Evolutionary conservation across 768 basidiomycete genomes (phyloP), one percentile per base, ranked within the genome.

Genomic region (Leccinum subgranulosum): DNA sequence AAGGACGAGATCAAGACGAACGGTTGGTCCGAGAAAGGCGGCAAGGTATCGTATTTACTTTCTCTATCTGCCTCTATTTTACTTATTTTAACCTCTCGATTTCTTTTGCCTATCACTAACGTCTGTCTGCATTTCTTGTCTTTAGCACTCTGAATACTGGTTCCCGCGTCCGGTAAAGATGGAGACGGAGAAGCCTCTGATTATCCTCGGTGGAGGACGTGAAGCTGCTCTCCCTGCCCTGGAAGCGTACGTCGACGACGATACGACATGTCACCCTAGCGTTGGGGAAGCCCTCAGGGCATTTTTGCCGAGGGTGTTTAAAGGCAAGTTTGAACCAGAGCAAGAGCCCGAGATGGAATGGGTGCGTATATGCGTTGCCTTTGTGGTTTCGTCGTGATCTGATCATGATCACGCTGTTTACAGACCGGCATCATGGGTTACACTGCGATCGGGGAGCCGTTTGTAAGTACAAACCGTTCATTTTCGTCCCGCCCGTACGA

Each of bases 371-470:
- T n/a, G 39, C 17, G n/a, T n/a, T 39, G 2, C n/a, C n/a, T 39
- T 15, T 17, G 17, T 17, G 15, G 9, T 31, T 25, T 36, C 15
- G 11, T 51, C 25, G 34, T 25, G 19, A 19, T 48, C 17, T 12
- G 36, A 33, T 49, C 11, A 12, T 51, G 45, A 28, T 46, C 6
- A 21, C 15, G 14, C 3, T 25, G 6, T 50, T 14, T 41, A 39
- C 8, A 92, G 92, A 90, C 87, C 1, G 92, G 92, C 0, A 90
- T 94, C 46, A 91, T 91, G 89, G 92, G 84, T 0, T 89, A 75
- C 62, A 88, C 90, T 0, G 75, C 73, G 53, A 74, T 73, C 0
- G 74, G 75, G 1, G 85, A 87, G 66, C 90, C 90, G 0, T 84
- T 90, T 53, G 89, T 92, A 65, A 39, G 36, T 56, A 86, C 57